Percentiles rank a stretch among this genome's conserved stretches.
These are phyloP conservation scores for Asterophora lycoperdoides DNA, from an alignment of 768 basidiomycete genomes.

Conservation along the genomic window DNA sequence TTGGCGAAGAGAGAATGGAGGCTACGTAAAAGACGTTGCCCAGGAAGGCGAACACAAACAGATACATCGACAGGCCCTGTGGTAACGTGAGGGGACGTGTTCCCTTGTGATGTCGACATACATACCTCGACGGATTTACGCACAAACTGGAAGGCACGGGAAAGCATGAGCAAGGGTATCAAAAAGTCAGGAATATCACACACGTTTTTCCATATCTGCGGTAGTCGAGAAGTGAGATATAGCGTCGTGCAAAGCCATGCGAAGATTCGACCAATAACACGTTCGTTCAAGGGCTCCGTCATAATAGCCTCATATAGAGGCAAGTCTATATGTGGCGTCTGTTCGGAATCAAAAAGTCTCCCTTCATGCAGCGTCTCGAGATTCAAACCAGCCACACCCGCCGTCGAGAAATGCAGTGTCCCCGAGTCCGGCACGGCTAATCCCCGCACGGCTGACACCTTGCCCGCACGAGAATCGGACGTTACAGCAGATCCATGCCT, in stretches of 20 bases:
- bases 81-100: constrained; percentile 4
- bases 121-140: constrained; percentile 85
- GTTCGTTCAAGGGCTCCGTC: constrained; percentile 40
- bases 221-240: constrained; percentile 90
- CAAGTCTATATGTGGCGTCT: constrained; percentile 3
- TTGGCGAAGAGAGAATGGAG: constrained; percentile 80
- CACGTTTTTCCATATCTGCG: constrained; percentile 99
- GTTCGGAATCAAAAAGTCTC: neutral
- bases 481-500: constrained; percentile 23
- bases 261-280: constrained; percentile 80
- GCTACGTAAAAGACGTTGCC: constrained; percentile 93
- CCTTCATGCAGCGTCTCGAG: neutral
- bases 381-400: neutral
- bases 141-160: constrained; percentile 49
- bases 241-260: constrained; percentile 94
- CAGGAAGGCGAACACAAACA: constrained; percentile 91
- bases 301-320: constrained; percentile 21
- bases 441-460: constrained; percentile 36
- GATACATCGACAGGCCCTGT: constrained; percentile 87
- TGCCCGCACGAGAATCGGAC: constrained; percentile 37
- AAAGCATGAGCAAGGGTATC: constrained; percentile 3
- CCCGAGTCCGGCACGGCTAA: constrained; percentile 10
- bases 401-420: constrained; percentile 8
- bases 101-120: neutral
- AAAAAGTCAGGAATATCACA: constrained; percentile 29